phyloP scores from a whole-genome alignment of 2,329 filamentous ascomycete species.

The Aureobasidium sp. region DNA sequence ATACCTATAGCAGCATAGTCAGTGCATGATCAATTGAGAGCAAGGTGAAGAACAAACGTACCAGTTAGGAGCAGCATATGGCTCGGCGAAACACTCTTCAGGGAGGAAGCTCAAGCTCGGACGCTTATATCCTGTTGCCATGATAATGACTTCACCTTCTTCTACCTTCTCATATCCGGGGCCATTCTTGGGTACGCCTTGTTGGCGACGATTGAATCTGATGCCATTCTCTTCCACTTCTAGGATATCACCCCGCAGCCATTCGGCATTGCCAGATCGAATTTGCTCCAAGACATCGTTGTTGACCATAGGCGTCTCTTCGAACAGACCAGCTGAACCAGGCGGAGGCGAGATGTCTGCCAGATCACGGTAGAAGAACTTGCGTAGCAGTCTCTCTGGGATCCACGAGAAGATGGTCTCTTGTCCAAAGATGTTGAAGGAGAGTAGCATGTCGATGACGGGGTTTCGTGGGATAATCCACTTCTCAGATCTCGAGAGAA shows the following conservation, averaged over 20 bases:
- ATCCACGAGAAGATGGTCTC: slow-evolving; percentile 71
- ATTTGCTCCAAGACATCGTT: slow-evolving; percentile 70
- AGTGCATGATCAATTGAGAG: not conserved
- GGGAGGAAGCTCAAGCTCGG: slow-evolving; percentile 68
- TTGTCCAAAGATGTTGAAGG: slow-evolving; percentile 70
- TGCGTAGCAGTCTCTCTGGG: slow-evolving; percentile 64
- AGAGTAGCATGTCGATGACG: slow-evolving; percentile 62
- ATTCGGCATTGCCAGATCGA: slow-evolving; percentile 61
- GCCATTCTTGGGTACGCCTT: slow-evolving; percentile 67
- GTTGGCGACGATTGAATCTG: slow-evolving; percentile 60
- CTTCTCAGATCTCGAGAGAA: slow-evolving; percentile 71
- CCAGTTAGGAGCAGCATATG: slow-evolving; percentile 76
- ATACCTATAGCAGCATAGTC: slow-evolving; percentile 35
- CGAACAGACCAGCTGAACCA: slow-evolving; percentile 58
- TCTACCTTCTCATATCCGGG: slow-evolving; percentile 60
- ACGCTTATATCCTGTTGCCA: slow-evolving; percentile 75
- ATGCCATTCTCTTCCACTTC: slow-evolving; percentile 56
- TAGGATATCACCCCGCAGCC: slow-evolving; percentile 77
- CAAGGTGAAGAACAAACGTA: not conserved
- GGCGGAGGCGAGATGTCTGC: slow-evolving; percentile 58
- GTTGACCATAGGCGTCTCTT: slow-evolving; percentile 80
- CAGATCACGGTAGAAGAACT: slow-evolving; percentile 77
- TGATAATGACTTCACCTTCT: slow-evolving; percentile 66
- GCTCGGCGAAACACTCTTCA: slow-evolving; percentile 60
- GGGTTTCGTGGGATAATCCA: slow-evolving; percentile 82